Conservation (phyloP, 345 rosid genomes). For the Cardamine resedifolia region DNA sequence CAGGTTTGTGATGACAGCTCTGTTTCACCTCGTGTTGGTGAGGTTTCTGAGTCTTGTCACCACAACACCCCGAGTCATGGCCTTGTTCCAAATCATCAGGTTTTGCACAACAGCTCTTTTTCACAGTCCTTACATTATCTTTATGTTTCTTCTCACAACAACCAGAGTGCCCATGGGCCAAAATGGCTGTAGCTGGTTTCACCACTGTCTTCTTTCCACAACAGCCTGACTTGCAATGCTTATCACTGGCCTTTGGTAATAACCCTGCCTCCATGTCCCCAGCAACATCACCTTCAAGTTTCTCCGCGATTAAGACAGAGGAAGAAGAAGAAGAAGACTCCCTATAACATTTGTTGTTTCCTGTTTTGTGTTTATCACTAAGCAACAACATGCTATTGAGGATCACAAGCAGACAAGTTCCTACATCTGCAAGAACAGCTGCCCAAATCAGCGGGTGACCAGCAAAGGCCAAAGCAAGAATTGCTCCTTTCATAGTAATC, state of each 20-base stretch:
- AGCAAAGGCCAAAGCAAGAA: constrained; percentile 69
- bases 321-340: constrained; percentile 1
- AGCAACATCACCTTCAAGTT: constrained; percentile 20
- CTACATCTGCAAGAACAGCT: constrained; percentile 86
- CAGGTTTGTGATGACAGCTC: constrained; percentile 29
- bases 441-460: constrained; percentile 92
- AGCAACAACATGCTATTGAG: constrained; percentile 78
- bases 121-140: constrained; percentile 17
- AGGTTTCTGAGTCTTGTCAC: constrained; percentile 20
- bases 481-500: constrained; percentile 56
- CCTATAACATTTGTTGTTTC: constrained; percentile 28
- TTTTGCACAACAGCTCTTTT: constrained; percentile 6
- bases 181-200: neutral
- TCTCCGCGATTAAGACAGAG: neutral
- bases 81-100: constrained; percentile 1
- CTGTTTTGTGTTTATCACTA: constrained; percentile 18
- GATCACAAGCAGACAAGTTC: constrained; percentile 83
- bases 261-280: constrained; percentile 32
- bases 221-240: constrained; percentile 34
- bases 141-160: constrained; percentile 34
- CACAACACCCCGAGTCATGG: constrained; percentile 27
- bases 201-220: constrained; percentile 27
- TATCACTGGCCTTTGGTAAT: constrained; percentile 17
- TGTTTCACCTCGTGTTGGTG: constrained; percentile 16
- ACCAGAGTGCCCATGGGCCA: constrained; percentile 29